These are phyloP conservation scores for Coccomyxa subellipsoidea DNA, from an alignment of 163 green algal genomes.

Conservation along the genomic window DNA sequence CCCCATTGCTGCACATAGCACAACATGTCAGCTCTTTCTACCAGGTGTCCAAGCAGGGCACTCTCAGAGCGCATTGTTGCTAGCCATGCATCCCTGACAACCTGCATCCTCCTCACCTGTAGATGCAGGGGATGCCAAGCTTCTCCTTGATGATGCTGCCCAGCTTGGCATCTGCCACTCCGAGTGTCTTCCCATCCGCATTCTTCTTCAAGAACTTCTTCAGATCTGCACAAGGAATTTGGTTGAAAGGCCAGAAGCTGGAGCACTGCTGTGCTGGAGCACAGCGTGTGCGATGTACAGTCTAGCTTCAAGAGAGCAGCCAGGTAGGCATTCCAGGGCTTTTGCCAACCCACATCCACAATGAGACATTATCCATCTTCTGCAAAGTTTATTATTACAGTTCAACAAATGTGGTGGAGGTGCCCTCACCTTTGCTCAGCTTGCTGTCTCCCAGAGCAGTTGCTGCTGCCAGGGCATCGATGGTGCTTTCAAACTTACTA, in stretches of 20 bases:
- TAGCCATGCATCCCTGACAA: no score
- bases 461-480: slow-evolving; percentile 92
- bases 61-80: no score
- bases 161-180: slow-evolving; percentile 95
- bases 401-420: not conserved
- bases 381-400: no score
- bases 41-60: not conserved
- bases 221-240: slow-evolving; percentile 47
- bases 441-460: slow-evolving; percentile 94
- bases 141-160: slow-evolving; percentile 98
- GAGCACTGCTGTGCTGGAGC: not conserved
- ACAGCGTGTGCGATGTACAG: no score
- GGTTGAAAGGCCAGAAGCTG: not conserved
- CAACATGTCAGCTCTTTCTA: not conserved
- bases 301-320: no score
- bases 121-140: slow-evolving; percentile 59
- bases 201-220: slow-evolving; percentile 99
- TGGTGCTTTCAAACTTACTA: slow-evolving; percentile 96
- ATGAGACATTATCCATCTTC: no score
- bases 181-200: slow-evolving; percentile 75
- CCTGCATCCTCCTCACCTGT: slow-evolving; percentile 25
- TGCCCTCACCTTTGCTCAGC: slow-evolving; percentile 63
- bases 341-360: no score
- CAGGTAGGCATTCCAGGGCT: no score
- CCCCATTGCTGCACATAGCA: slow-evolving; percentile 45